Evolutionary conservation across 169 alveolate genomes (phyloP), one percentile per base, ranked within the genome.

Genomic region (Plasmodium inui): DNA sequence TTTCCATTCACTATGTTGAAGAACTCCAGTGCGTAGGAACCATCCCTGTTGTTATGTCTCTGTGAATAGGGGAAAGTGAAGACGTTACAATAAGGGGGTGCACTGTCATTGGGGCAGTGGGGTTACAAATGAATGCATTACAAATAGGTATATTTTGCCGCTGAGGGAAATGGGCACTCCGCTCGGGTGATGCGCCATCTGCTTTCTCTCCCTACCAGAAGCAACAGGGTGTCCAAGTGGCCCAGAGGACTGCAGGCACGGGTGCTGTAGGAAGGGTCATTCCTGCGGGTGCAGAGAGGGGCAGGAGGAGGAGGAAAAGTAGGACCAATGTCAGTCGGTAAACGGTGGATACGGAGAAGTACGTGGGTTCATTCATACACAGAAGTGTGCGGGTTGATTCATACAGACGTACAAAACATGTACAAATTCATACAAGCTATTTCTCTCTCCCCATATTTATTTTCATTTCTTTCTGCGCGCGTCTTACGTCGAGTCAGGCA

Each of bases 201-300:
- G 39, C 26, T 79, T 44, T 17, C 55, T 53, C 53, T 44, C 22
- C 44, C 4, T 3, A 88, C 88, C 39, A 88, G 57, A 34, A 88
- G 73, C 17, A 88, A 41, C 5, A 88, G 79, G 57, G 94, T 88
- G 26, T 88, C 94, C 83, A 88, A n/a, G 14, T 88, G 94, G 46
- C 70, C 73, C 78, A 88, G 73, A 14, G 94, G 94, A 5, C 82
- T 73, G 70, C 88, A 88, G 6, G 94, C 86, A 17, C 71, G 81
- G 53, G 82, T 80, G 76, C 22, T 50, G 53, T 76, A 79, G 3
- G 94, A 28, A 9, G 32, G 14, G 30, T 17, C 14, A n/a, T 46
- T 50, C 34, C 93, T 84, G 78, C 74, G 55, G 44, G 39, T n/a
- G 39, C 6, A 37, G 26, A 83, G 71, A 84, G 26, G 19, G 73